Conservation (phyloP, 2,329 filamentous ascomycete species). For the Scytalidium lignicola region DNA sequence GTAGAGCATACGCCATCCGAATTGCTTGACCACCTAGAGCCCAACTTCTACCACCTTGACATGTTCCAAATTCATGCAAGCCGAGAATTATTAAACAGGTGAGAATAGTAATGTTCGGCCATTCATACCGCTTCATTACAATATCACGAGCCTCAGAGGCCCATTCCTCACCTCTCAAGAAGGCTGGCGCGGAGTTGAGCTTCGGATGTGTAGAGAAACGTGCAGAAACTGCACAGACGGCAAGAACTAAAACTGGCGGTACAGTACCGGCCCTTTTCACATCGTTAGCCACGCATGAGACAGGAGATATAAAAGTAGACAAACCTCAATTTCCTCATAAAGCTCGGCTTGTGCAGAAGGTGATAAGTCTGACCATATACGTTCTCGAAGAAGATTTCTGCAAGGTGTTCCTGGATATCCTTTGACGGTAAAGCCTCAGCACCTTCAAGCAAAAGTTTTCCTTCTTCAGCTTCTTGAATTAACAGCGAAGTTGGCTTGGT, state of each 20-base stretch:
- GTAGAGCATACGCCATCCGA: constrained; percentile 92
- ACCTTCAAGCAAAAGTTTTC: constrained; percentile 74
- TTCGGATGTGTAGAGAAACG: constrained; percentile 88
- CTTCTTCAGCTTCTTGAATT: constrained; percentile 66
- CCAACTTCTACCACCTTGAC: constrained; percentile 94
- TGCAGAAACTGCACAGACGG: constrained; percentile 91
- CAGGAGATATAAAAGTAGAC: constrained; percentile 22
- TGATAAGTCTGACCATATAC: constrained; percentile 95
- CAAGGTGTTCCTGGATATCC: constrained; percentile 87
- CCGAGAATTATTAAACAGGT: constrained; percentile 86
- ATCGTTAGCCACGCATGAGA: constrained; percentile 7
- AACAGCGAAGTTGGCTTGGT: constrained; percentile 49
- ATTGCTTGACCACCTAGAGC: constrained; percentile 92
- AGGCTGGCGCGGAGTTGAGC: constrained; percentile 66
- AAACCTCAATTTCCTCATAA: constrained; percentile 78
- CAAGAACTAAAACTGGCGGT: constrained; percentile 86
- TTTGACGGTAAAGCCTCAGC: constrained; percentile 74
- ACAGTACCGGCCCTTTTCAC: constrained; percentile 62
- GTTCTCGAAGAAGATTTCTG: constrained; percentile 92
- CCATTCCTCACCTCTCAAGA: constrained; percentile 88
- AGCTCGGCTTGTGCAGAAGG: constrained; percentile 92
- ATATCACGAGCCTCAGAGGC: constrained; percentile 83
- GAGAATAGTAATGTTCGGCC: constrained; percentile 92
- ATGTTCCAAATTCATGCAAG: constrained; percentile 93
- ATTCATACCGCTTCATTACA: constrained; percentile 80